Evolutionary conservation across 2,329 filamentous ascomycete species (phyloP), one percentile per base, ranked within the genome.

Genomic region (Orbilia javanica): DNA sequence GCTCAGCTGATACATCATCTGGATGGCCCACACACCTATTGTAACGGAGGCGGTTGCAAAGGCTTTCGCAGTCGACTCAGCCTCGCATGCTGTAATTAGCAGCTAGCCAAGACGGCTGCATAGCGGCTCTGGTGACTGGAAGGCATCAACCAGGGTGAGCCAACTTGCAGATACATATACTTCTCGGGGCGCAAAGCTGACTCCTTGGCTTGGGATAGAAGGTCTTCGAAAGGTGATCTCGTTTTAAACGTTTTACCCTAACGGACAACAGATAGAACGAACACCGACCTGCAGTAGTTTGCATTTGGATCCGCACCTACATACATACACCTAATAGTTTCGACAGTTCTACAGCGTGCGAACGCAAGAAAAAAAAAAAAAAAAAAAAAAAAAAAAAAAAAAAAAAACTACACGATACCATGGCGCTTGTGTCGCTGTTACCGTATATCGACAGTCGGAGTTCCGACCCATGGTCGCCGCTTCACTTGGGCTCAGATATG

Each of bases 351-450:
- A 60, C 31, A 3, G 15, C n/a, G n/a, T n/a, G n/a, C n/a, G n/a
- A n/a, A n/a, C n/a, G n/a, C n/a, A n/a, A n/a, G n/a, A n/a, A n/a
- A n/a, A n/a, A n/a, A n/a, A n/a, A n/a, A n/a, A n/a, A n/a, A n/a
- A n/a, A n/a, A 8, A 7, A 20, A n/a, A 13, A 10, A n/a, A 13
- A 6, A 57, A 25, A 8, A 7, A 20, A n/a, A 13, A 10, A n/a
- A 13, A 6, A 57, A 25, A 34, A 5, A 6, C 15, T 13, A 2
- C 2, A 7, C n/a, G 3, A 13, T 7, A 60, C 18, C 11, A 77
- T 77, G 73, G 73, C 73, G 39, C 73, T 77, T 18, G 66, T 77
- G 8, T 77, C 73, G 2, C 66, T 77, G 18, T 48, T 77, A 53
- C 73, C 73, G 13, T 77, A 77, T 36, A 77, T 77, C 10, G 73